Percentiles rank a stretch among this genome's conserved stretches.
These are phyloP conservation scores for Fusarium pseudograminearum DNA, from an alignment of 2,329 filamentous ascomycete genomes.

Conservation along the genomic window DNA sequence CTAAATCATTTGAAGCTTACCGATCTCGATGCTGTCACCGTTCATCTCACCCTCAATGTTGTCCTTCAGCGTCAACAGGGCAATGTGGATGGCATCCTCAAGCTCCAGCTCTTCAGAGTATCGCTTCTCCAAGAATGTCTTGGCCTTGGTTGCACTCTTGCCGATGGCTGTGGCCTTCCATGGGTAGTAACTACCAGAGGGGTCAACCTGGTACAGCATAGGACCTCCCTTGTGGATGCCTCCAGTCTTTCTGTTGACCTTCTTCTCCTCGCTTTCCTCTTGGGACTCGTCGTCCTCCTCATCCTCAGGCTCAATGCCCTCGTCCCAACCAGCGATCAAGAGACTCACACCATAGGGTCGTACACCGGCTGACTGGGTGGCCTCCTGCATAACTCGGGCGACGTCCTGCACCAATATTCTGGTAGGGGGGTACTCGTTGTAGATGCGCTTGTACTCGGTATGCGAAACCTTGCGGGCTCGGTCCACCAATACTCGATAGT, in stretches of 20 bases:
- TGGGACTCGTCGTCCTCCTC: slow-evolving; percentile 60
- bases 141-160: slow-evolving; percentile 97
- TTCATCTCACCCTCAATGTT: slow-evolving; percentile 99
- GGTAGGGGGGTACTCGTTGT: slow-evolving; percentile 99
- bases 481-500: slow-evolving; percentile 97
- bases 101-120: slow-evolving; percentile 97
- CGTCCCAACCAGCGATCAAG: slow-evolving; percentile 97
- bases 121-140: slow-evolving; percentile 99
- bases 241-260: slow-evolving; percentile 86
- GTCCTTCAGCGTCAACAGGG: slow-evolving; percentile 96
- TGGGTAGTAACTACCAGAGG: slow-evolving; percentile 98
- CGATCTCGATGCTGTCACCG: slow-evolving; percentile 97
- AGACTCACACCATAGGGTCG: slow-evolving; percentile 96
- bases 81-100: slow-evolving; percentile 98
- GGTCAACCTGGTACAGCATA: slow-evolving; percentile 98
- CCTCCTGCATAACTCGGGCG: slow-evolving; percentile 97
- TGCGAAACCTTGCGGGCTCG: slow-evolving; percentile 98
- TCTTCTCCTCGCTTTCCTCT: slow-evolving; percentile 76
- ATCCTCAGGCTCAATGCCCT: slow-evolving; percentile 90
- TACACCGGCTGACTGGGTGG: slow-evolving; percentile 97
- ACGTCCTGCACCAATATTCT: slow-evolving; percentile 99
- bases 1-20: slow-evolving; percentile 61
- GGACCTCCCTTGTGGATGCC: slow-evolving; percentile 96
- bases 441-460: slow-evolving; percentile 99
- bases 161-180: slow-evolving; percentile 99